Evolutionary conservation across 306 rosid genomes (phyloP).

Genomic region (Styphnolobium japonicum): DNA sequence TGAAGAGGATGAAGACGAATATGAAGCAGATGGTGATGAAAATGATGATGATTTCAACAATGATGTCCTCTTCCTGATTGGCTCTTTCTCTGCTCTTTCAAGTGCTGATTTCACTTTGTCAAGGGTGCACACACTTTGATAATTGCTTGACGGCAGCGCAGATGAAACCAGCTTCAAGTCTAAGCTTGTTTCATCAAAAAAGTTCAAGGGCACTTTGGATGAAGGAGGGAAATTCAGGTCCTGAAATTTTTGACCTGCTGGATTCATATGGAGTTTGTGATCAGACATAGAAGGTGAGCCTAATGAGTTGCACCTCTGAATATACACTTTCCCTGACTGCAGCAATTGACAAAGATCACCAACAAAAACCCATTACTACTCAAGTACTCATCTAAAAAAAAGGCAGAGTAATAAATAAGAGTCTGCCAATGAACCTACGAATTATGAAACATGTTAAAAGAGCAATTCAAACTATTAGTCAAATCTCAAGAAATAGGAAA

Average conservation of each 20-base stretch:
- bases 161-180: slow-evolving; percentile 68
- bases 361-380: not conserved
- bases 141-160: slow-evolving; percentile 46
- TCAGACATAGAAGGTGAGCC: slow-evolving; percentile 34
- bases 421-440: not conserved
- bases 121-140: slow-evolving; percentile 86
- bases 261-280: slow-evolving; percentile 36
- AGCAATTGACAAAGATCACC: not conserved
- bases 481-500: no score
- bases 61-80: slow-evolving; percentile 51
- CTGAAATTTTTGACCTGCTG: slow-evolving; percentile 51
- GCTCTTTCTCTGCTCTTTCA: slow-evolving; percentile 92
- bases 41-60: slow-evolving; percentile 46
- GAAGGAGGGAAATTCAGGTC: slow-evolving; percentile 72
- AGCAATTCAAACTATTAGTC: no score
- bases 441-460: not conserved
- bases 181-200: slow-evolving; percentile 66
- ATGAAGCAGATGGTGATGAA: slow-evolving; percentile 53
- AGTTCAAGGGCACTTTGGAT: slow-evolving; percentile 53
- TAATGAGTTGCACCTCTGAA: slow-evolving; percentile 58
- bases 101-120: slow-evolving; percentile 94
- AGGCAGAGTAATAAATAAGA: not conserved
- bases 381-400: not conserved
- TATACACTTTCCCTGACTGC: slow-evolving; percentile 93
- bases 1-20: slow-evolving; percentile 66